Conservation (phyloP, 345 rosid species). For the Iberis pinnata region DNA sequence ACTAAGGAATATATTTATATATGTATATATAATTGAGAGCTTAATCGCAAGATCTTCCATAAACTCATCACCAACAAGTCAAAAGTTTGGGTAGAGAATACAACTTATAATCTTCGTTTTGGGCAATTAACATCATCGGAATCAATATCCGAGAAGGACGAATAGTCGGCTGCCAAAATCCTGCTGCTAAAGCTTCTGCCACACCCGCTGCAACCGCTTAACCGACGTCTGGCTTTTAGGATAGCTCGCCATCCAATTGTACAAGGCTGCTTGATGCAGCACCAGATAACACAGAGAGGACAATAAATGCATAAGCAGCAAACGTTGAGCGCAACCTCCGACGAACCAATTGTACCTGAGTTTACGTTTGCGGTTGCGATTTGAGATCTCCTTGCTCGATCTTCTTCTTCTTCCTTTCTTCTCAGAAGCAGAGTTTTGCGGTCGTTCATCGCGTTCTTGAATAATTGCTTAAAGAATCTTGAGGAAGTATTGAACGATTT, state of each 20-base stretch:
- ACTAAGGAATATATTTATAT: too few relatives aligned
- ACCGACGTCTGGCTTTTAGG: conserved; percentile 19
- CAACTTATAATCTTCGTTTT: too few relatives aligned
- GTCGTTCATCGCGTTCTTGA: conserved; percentile 24
- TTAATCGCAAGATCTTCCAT: too few relatives aligned
- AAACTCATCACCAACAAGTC: too few relatives aligned
- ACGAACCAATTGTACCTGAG: conserved; percentile 24
- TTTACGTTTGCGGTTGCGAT: conserved; percentile 11
- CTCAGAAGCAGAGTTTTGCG: conserved; percentile 9
- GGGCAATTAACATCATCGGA: conserved; percentile 28
- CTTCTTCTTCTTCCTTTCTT: conserved; percentile 11
- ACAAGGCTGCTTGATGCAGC: conserved; percentile 54
- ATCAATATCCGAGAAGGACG: conserved; percentile 74
- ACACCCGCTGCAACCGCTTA: conserved; percentile 31
- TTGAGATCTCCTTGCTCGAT: conserved; percentile 14
- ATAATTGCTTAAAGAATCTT: background rate
- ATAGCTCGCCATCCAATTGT: conserved; percentile 44
- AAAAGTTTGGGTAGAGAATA: too few relatives aligned
- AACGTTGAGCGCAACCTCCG: conserved; percentile 44
- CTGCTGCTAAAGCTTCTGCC: conserved; percentile 30
- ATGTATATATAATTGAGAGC: too few relatives aligned
- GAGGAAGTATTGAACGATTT: too few relatives aligned
- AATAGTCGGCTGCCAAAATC: conserved; percentile 41
- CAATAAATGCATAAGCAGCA: conserved; percentile 53
- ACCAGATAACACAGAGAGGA: conserved; percentile 53